Evolutionary conservation across 2,329 filamentous ascomycete species (phyloP).

Genomic region (Fusarium floridanum): DNA sequence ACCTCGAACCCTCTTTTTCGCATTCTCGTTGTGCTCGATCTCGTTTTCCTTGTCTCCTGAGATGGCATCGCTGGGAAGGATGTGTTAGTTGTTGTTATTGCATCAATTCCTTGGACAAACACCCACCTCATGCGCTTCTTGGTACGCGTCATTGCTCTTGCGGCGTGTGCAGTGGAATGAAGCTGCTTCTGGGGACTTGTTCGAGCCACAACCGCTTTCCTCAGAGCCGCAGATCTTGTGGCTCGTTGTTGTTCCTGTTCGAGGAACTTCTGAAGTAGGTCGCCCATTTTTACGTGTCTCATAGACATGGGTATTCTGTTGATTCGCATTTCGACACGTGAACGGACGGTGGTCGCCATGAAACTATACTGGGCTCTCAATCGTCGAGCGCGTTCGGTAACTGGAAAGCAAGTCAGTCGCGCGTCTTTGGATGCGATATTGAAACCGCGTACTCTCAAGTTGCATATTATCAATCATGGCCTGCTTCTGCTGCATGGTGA

Average conservation of each 20-base stretch:
- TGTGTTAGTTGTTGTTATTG: constrained; percentile 44
- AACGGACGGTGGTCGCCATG: constrained; percentile 86
- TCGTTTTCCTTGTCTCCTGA: constrained; percentile 84
- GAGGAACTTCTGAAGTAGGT: constrained; percentile 72
- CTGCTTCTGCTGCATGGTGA: constrained; percentile 83
- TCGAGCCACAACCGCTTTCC: constrained; percentile 60
- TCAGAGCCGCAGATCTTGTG: constrained; percentile 61
- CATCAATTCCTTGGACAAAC: background rate
- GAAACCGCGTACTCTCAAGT: constrained; percentile 76
- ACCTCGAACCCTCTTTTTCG: constrained; percentile 75
- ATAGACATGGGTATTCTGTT: constrained; percentile 88
- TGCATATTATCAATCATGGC: constrained; percentile 90
- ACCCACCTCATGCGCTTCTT: constrained; percentile 67
- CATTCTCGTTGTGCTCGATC: constrained; percentile 68
- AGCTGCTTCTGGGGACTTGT: constrained; percentile 54
- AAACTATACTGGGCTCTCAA: constrained; percentile 89
- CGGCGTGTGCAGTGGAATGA: constrained; percentile 38
- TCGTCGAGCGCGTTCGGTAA: constrained; percentile 88
- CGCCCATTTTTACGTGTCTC: constrained; percentile 84
- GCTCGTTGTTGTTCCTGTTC: constrained; percentile 59
- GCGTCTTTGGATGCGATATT: constrained; percentile 29
- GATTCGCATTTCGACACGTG: constrained; percentile 91
- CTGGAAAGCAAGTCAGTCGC: constrained; percentile 59
- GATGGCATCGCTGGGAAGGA: constrained; percentile 69
- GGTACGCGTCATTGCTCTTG: constrained; percentile 45